A percentile compares a stretch with the other conserved stretches of the same genome.
Conservation (phyloP, 306 rosid species). For the Lagenaria siceraria region DNA sequence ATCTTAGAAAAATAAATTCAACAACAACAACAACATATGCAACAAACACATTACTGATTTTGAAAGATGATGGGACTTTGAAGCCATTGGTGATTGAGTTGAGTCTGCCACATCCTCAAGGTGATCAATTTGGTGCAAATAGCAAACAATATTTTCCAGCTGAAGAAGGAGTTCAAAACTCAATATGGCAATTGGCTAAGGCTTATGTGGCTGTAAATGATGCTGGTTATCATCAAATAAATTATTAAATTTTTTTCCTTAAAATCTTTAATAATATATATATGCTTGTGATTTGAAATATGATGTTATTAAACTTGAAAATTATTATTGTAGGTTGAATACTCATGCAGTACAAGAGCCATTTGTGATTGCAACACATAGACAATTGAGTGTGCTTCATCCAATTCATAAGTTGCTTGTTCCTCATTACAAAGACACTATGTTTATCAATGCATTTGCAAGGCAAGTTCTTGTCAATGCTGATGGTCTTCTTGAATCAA, state of each 20-base stretch:
- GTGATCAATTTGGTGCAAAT: conserved; percentile 39
- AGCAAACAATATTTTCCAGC: conserved; percentile 50
- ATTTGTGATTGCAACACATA: conserved; percentile 54
- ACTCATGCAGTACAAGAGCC: conserved; percentile 80
- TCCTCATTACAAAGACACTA: conserved; percentile 79
- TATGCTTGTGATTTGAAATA: no score
- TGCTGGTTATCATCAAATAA: conserved; percentile 57
- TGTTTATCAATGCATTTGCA: conserved; percentile 68
- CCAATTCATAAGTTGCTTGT: conserved; percentile 65
- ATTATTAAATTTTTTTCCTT: no score
- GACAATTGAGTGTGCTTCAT: conserved; percentile 73
- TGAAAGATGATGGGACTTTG: conserved; percentile 51
- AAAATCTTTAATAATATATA: no score
- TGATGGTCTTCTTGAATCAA: conserved; percentile 50
- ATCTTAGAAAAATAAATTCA: conserved; percentile 43
- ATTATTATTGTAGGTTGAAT: conserved; percentile 30
- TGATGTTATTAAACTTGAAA: no score
- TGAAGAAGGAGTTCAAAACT: conserved; percentile 34
- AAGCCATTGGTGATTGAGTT: conserved; percentile 68
- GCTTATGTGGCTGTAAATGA: conserved; percentile 61
- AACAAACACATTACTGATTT: conserved; percentile 50
- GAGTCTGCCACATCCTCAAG: conserved; percentile 52
- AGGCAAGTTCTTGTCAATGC: conserved; percentile 56
- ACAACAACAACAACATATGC: conserved; percentile 54
- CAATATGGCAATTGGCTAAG: conserved; percentile 71